These are phyloP conservation scores for Septoria linicola DNA, from an alignment of 2,329 filamentous ascomycete genomes.

Conservation along the genomic window DNA sequence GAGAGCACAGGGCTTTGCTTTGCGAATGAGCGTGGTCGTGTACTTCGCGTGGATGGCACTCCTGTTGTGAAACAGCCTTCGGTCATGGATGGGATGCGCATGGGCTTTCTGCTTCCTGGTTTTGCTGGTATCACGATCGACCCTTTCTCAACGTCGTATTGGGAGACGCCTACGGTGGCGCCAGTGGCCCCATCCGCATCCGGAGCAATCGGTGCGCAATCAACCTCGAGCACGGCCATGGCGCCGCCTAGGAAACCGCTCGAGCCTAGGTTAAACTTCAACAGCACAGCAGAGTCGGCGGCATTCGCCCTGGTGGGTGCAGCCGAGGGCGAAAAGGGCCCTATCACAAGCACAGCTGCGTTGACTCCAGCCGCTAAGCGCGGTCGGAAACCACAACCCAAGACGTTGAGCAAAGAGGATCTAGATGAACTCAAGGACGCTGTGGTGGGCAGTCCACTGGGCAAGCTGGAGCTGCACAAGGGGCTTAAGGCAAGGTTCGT, in stretches of 20 bases:
- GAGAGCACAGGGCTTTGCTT: conserved; percentile 80
- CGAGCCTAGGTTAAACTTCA: conserved; percentile 39
- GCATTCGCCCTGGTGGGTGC: conserved; percentile 32
- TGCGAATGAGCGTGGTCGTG: conserved; percentile 60
- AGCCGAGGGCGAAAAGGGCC: conserved; percentile 36
- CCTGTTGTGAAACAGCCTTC: conserved; percentile 40
- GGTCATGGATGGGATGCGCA: conserved; percentile 33
- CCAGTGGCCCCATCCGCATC: conserved; percentile 28
- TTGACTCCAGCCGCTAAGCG: conserved; percentile 33
- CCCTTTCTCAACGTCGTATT: conserved; percentile 81
- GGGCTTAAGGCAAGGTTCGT: conserved; percentile 66
- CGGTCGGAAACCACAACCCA: conserved; percentile 40
- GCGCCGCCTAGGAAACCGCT: conserved; percentile 46
- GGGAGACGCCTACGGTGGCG: conserved; percentile 50
- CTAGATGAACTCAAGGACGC: conserved; percentile 67
- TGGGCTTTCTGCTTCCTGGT: conserved; percentile 34
- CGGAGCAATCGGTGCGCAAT: conserved; percentile 23
- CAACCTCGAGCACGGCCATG: conserved; percentile 29
- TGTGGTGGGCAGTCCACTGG: conserved; percentile 68
- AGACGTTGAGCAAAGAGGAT: conserved; percentile 58
- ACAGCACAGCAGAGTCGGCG: conserved; percentile 19
- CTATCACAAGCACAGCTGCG: conserved; percentile 35
- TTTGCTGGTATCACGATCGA: conserved; percentile 62
- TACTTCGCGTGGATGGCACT: conserved; percentile 45
- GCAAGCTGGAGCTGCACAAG: conserved; percentile 72